phyloP scores from a whole-genome alignment of 176 grass and related monocot species.

The Hordeum marinum region DNA sequence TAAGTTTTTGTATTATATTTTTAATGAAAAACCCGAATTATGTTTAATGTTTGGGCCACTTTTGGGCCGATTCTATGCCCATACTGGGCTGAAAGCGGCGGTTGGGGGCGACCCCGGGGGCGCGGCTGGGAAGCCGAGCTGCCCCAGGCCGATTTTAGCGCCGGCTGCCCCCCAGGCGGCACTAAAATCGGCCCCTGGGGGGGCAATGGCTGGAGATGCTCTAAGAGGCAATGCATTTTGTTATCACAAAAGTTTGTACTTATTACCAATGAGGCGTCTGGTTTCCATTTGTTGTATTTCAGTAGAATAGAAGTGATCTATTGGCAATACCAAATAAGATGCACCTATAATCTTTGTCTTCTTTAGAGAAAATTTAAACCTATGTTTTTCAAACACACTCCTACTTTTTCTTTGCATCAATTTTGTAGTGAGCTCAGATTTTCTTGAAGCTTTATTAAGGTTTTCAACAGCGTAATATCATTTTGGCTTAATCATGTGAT shows the following conservation, averaged over 20 bases:
- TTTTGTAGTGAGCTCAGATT: not conserved
- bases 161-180: too few relatives aligned
- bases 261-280: not conserved
- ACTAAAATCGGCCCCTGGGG: too few relatives aligned
- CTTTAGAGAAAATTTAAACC: not conserved
- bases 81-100: too few relatives aligned
- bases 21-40: too few relatives aligned
- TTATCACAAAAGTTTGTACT: not conserved
- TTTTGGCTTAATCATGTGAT: slow-evolving; percentile 17
- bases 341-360: not conserved
- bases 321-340: not conserved
- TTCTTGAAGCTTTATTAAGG: not conserved
- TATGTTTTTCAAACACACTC: not conserved
- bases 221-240: not conserved
- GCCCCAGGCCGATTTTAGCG: too few relatives aligned
- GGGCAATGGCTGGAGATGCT: too few relatives aligned
- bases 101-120: too few relatives aligned
- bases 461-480: slow-evolving; percentile 15
- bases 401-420: slow-evolving; percentile 7
- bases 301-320: not conserved
- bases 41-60: too few relatives aligned
- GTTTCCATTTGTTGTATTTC: not conserved
- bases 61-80: too few relatives aligned
- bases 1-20: too few relatives aligned
- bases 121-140: too few relatives aligned